A percentile compares a stretch with the other conserved stretches of the same genome.
phyloP scores from a whole-genome alignment of 148 eudicot species.

The Rhododendron simsii region DNA sequence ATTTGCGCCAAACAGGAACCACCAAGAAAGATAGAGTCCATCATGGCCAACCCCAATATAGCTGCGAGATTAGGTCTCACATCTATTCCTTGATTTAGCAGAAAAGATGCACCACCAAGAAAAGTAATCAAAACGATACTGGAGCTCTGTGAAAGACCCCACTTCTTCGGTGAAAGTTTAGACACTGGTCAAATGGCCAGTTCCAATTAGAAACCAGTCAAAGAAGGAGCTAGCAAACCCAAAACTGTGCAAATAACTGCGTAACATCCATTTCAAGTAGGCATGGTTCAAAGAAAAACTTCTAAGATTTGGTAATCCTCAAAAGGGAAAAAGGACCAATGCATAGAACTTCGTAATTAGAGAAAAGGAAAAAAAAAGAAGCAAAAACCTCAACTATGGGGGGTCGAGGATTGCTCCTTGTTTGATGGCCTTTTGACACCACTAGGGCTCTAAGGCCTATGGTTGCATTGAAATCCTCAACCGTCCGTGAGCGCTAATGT shows the following conservation, averaged over 20 bases:
- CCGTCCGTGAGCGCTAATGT: not conserved
- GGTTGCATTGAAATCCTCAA: not conserved
- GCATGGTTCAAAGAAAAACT: not conserved
- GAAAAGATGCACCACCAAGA: conserved; percentile 65
- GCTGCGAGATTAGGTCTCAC: conserved; percentile 77
- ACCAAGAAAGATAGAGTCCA: conserved; percentile 80
- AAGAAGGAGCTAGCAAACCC: not conserved
- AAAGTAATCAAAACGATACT: conserved; percentile 52
- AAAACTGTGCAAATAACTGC: not conserved
- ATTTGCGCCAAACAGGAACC: conserved; percentile 87
- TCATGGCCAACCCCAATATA: conserved; percentile 59
- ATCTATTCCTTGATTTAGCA: conserved; percentile 80
- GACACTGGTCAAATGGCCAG: conserved; percentile 37
- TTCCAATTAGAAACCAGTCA: not conserved
- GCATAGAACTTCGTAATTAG: not conserved
- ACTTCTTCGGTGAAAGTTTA: conserved; percentile 89
- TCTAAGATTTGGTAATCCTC: not conserved
- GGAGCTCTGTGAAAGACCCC: conserved; percentile 83
- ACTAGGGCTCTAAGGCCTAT: not conserved
- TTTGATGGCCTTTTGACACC: not conserved
- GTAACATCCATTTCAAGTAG: not conserved
- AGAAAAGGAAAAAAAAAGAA: not conserved
- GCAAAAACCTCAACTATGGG: not conserved
- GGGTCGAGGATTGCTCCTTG: not conserved
- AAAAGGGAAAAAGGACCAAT: not conserved